phyloP scores from a whole-genome alignment of 129 eudicot species.

The Lactuca sativa region DNA sequence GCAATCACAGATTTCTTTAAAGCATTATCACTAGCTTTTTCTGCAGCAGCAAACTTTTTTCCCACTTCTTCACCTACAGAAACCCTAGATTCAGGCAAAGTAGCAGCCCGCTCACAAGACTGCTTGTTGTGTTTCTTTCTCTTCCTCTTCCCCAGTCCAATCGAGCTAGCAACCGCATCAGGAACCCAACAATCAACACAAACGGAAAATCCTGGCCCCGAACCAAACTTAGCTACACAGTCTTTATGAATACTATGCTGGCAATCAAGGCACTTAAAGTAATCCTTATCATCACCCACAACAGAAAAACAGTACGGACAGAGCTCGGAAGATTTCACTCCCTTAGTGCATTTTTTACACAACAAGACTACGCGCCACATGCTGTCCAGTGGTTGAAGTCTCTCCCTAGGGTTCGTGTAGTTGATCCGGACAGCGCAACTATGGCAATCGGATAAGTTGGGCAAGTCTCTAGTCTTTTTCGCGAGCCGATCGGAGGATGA shows the following conservation, averaged over 20 bases:
- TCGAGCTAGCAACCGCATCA: constrained; percentile 43
- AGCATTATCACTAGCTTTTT: constrained; percentile 36
- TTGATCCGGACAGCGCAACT: constrained; percentile 52
- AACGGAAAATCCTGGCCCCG: constrained; percentile 41
- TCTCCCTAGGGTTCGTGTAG: constrained; percentile 56
- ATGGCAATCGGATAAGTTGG: constrained; percentile 79
- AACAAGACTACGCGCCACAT: constrained; percentile 82
- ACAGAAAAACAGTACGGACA: constrained; percentile 67
- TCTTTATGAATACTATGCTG: constrained; percentile 53
- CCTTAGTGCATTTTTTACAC: constrained; percentile 56
- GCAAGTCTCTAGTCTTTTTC: constrained; percentile 68
- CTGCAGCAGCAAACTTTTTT: constrained; percentile 31
- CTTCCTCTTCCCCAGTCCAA: constrained; percentile 34
- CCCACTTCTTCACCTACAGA: constrained; percentile 29
- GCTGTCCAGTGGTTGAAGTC: constrained; percentile 63
- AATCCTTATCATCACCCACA: constrained; percentile 22
- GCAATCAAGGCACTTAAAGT: constrained; percentile 50
- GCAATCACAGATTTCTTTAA: constrained; percentile 42
- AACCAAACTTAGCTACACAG: constrained; percentile 47
- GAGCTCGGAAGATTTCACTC: constrained; percentile 34
- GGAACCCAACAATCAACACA: constrained; percentile 98
- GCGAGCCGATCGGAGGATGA: constrained; percentile 30
- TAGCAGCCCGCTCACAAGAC: constrained; percentile 9
- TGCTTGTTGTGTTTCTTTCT: constrained; percentile 26
- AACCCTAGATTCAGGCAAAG: constrained; percentile 29